Base-by-base conservation (phyloP, 495 filamentous ascomycete genomes). In the Penicillium ucsense region DNA sequence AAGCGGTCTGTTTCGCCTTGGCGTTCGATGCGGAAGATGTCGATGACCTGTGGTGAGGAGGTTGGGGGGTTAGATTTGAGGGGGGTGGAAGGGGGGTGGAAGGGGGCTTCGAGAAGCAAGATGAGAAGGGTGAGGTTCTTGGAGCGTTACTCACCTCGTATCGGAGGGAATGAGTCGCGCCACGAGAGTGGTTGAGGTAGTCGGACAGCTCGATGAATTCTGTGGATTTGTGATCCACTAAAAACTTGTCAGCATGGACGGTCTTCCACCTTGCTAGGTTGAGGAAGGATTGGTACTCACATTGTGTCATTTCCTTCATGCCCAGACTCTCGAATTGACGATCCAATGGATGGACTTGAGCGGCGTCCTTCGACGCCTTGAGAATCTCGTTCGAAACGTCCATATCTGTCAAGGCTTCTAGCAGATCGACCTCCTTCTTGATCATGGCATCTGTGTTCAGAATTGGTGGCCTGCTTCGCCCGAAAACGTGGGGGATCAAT, bases 11-110 rank as follows among this genome's bases (percentile, higher is more conserved):
- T 59, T 62, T 94, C 89, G 37, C 85, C 85, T n/a, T 76, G 51
- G 5, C 88, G 82, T 48, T 86, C 80, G 40, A 94, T 83, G 8
- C 88, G 81, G 71, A 94, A 95, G 50, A 95, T 91, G 41, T 83
- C 72, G 44, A 85, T 67, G n/a, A 94, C 64, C 37, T 39, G 20
- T 1, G 20, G 20, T 1, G 20, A 27, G 37, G 7, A 20, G 12
- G 1, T 39, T 39, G 37, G 37, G 7, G 7, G 12, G 1, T 39
- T 39, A 39, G 11, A 20, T 11, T 5, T n/a, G 3, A 7, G 37
- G 2, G 5, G 3, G 37, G 11, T 1, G 11, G 5, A 39, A 28
- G 4, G 10, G 2, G 9, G 11, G 0, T 20, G 11, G 11, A 10
- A 20, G 10, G 1, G 11, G 37, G n/a, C n/a, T 20, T 2, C 20